Base-by-base conservation (phyloP, 306 rosid genomes). In the Prunus armeniaca region DNA sequence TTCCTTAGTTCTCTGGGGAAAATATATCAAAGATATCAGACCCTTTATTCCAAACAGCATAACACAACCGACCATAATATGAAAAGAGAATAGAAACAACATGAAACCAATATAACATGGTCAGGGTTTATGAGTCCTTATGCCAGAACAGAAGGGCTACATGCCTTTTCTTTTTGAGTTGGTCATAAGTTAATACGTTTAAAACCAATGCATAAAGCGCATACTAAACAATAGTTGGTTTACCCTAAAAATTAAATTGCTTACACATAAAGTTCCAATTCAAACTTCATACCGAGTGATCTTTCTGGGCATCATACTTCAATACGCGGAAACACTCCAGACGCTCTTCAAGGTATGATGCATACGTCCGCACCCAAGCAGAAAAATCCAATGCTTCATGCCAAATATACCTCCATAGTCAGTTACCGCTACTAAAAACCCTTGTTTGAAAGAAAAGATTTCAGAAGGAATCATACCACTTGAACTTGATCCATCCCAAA, bases 291-390 rank as follows among this genome's bases (percentile, higher is more conserved):
- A 74, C 78, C 69, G 25, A 47, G 58, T 63, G 78, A 63, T 61
- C 78, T 28, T 30, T 74, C 60, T 74, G 69, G 49, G 63, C 51
- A 28, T 74, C 78, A 49, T 74, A 74, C 78, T 74, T 74, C 49
- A 74, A 54, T 18, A 62, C 20, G 12, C 62, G 60, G 54, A 74
- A 74, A 19, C 70, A 46, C 43, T 74, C 78, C 1, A 74, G 30
- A 12, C 61, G 69, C 67, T 74, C 78, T 63, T 74, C 78, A 1
- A 74, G 69, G n/a, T 61, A 74, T 64, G 68, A 74, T 47, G 78
- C 78, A 74, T 74, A 74, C 12, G 32, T 47, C 22, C 78, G 71
- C 34, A 63, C 49, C 78, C 70, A 62, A 27, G 70, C 20, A 27
- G 78, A 62, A 62, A 62, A 47, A 49, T 49, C 70, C 78, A 58